Base-by-base conservation (phyloP, 2,329 filamentous ascomycete genomes). In the Scorias spongiosa region DNA sequence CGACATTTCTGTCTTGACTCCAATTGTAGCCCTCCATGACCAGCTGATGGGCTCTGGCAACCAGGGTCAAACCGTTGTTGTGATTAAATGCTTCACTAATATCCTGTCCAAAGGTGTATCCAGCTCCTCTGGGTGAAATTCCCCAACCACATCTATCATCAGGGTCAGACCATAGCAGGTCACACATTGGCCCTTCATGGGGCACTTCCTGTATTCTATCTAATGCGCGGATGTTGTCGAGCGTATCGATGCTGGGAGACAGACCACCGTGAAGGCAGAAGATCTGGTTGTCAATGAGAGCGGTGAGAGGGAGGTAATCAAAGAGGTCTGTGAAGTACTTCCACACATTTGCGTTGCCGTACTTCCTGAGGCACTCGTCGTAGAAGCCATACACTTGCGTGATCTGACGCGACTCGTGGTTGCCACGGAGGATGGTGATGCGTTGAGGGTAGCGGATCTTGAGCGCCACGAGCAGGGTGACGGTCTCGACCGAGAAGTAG, bases 21-120 rank as follows among this genome's bases (percentile, higher is more conserved):
- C 91, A 98, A 65, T 96, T 98, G 68, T 96, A 98, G 41, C 91
- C 91, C 66, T 98, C 91, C 89, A 96, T 98, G 48, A 98, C 91
- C 63, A 98, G 71, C 70, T 98, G 91, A 73, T 98, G 91, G 44
- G 91, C 91, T 66, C 91, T 77, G 48, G 91, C 91, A 60, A 98
- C 93, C 49, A 96, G 72, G 44, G 89, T 96, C 66, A 98, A 70
- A 45, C 88, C 89, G 60, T 98, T 98, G 74, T 96, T 96, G 64
- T 96, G 89, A 67, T 96, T 96, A 71, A 98, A 98, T 1, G 89
- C 89, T 69, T 98, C 89, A 30, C 86, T 94, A 57, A 96, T 96
- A 63, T 96, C 89, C 68, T 95, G 88, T 47, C 77, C 77, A 54
- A 81, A 81, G 1, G 79, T 63, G 74, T 76, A 80, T 48, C 79